A percentile compares a stretch with the other conserved stretches of the same genome.
phyloP scores from a whole-genome alignment of 441 rosid species.

The Populus hybrid region DNA sequence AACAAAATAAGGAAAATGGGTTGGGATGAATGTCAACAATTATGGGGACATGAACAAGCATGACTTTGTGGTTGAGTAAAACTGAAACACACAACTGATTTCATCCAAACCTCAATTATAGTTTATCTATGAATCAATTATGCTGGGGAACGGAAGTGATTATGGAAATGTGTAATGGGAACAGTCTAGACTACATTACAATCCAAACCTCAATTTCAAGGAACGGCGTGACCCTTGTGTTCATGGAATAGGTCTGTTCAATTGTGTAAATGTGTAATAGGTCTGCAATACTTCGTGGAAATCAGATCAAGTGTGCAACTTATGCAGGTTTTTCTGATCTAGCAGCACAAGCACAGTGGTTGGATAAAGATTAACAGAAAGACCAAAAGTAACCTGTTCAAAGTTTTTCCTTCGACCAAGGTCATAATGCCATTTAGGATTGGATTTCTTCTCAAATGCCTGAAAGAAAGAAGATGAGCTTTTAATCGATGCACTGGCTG shows the following conservation, averaged over 20 bases:
- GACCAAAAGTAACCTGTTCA: slow-evolving; percentile 54
- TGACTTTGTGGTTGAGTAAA: background rate
- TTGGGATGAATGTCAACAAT: background rate
- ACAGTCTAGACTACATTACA: background rate
- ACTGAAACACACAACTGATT: background rate
- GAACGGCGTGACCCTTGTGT: background rate
- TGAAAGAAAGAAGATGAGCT: slow-evolving; percentile 25
- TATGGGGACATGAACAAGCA: background rate
- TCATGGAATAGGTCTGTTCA: too few relatives aligned
- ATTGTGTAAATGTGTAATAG: background rate
- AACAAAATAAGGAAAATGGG: background rate
- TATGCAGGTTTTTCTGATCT: background rate
- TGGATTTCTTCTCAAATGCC: slow-evolving; percentile 82
- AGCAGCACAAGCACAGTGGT: background rate
- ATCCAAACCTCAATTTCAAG: background rate
- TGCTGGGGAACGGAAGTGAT: background rate
- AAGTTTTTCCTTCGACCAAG: slow-evolving; percentile 83
- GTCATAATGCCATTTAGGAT: slow-evolving; percentile 75
- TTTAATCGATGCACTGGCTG: background rate
- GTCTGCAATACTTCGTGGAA: slow-evolving; percentile 1
- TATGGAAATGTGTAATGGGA: background rate
- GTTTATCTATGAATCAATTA: background rate
- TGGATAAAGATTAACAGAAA: background rate
- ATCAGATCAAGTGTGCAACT: slow-evolving; percentile 9
- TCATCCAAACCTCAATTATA: background rate